Evolutionary conservation across 306 rosid species (phyloP).

Genomic region (Cucumis melo): DNA sequence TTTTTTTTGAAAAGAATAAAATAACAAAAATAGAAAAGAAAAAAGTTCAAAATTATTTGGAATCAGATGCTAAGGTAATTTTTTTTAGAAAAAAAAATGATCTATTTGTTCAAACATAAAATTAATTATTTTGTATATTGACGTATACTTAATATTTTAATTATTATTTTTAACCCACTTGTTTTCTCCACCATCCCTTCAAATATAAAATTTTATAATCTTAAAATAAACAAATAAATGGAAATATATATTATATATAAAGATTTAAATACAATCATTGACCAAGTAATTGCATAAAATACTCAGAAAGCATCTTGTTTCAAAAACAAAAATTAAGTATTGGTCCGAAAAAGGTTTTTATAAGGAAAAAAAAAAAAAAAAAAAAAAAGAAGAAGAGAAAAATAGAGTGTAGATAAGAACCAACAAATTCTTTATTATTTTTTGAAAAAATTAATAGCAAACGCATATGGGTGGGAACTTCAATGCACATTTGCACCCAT

Average conservation of each 20-base stretch:
- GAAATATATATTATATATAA: neutral
- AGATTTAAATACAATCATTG: constrained; percentile 19
- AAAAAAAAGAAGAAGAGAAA: too few species aligned
- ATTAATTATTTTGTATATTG: neutral
- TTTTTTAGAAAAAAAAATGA: neutral
- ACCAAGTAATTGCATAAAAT: constrained; percentile 21
- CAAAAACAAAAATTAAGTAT: neutral
- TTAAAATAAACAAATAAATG: neutral
- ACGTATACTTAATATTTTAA: neutral
- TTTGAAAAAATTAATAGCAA: neutral
- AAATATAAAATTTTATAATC: neutral
- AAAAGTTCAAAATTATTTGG: neutral
- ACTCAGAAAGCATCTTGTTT: constrained; percentile 22
- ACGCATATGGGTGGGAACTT: constrained; percentile 26
- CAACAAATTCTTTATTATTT: neutral
- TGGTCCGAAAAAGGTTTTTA: neutral
- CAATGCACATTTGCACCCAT: constrained; percentile 33
- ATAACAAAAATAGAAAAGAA: too few species aligned
- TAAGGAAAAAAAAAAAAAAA: too few species aligned
- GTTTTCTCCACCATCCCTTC: neutral
- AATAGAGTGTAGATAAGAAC: constrained; percentile 4
- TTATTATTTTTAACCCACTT: neutral
- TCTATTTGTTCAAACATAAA: neutral
- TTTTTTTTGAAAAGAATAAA: too few species aligned
- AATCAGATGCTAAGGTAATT: neutral